Conservation (phyloP, 2,329 filamentous ascomycete genomes). For the Aspergillus pseudoviridinutans region DNA sequence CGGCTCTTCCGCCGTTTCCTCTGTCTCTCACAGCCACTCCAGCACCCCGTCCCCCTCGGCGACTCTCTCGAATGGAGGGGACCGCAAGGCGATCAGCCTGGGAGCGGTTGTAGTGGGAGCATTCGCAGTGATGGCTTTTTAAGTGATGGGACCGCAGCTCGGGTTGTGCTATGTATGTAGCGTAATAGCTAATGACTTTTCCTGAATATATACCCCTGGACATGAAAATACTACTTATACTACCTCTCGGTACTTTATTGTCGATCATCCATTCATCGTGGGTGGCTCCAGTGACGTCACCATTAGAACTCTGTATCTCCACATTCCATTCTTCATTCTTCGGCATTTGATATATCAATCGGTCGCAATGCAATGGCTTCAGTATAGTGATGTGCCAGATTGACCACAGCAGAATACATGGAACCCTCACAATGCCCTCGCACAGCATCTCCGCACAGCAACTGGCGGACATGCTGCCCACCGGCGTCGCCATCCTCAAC, state of each 20-base stretch:
- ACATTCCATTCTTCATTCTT: background rate
- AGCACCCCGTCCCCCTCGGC: slow-evolving; percentile 11
- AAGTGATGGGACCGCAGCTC: slow-evolving; percentile 9
- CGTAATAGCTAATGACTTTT: background rate
- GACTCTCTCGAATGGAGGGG: slow-evolving; percentile 27
- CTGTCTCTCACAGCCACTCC: slow-evolving; percentile 9
- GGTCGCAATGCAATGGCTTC: background rate
- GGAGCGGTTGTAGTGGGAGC: slow-evolving; percentile 33
- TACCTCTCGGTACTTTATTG: background rate
- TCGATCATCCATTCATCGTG: too few species aligned
- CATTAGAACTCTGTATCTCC: background rate
- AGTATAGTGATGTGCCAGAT: too few species aligned
- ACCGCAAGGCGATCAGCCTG: slow-evolving; percentile 32
- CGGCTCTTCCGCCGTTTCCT: slow-evolving; percentile 6
- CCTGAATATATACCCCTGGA: background rate
- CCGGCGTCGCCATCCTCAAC: slow-evolving; percentile 20
- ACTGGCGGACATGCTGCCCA: slow-evolving; percentile 24
- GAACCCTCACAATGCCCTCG: background rate
- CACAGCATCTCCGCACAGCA: slow-evolving; percentile 17
- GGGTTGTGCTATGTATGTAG: background rate
- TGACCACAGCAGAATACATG: background rate
- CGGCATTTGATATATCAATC: background rate
- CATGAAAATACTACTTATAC: background rate
- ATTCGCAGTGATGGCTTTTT: slow-evolving; percentile 33
- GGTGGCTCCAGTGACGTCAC: background rate